Base-by-base conservation (phyloP, 768 basidiomycete species). In the Lactarius deliciosus region DNA sequence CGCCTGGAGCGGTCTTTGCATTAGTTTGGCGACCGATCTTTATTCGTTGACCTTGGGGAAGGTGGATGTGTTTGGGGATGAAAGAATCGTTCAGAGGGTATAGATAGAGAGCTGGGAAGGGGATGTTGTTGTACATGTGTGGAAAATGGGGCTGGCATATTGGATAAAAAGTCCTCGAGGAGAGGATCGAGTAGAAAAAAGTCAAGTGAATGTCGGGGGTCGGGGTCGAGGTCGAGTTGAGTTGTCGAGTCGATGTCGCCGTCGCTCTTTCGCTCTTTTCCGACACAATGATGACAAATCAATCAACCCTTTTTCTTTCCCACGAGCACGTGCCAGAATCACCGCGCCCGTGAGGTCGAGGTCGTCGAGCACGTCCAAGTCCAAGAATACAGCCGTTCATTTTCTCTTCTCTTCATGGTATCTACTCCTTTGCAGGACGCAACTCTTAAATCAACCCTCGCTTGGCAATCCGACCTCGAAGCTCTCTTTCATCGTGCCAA, bases 1-100 rank as follows among this genome's bases (percentile, higher is more conserved):
- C 94, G 13, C 85, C 87, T 20, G 96, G 96, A 36, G 92, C 87
- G 0, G 95, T 97, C 83, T 97, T 97, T 64, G 89, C 88, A 76
- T 95, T 97, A 18, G 95, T 98, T 79, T 98, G 96, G 64, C 96
- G 81, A 20, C 96, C 96, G 75, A 99, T 96, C 85, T 94, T 90
- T 61, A 89, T 86, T 74, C 86, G 90, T 76, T 87, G 86, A 64
- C 81, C 82, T 65, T 81, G 79, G 36, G 73, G 75, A 68, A 96
- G 86, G n/a, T 89, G 82, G 70, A 98, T 96, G 76, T 96, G 93
- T 79, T 98, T 98, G 65, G 94, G 93, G 45, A 89, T 82, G 78
- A 97, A 97, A 3, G 94, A 92, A 77, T 96, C 94, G 72, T 98
- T 98, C 62, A 97, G 83, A 0, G 96, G 95, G 75, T 94, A 96